Conservation (phyloP, 495 filamentous ascomycete species). For the Xanthoparmelia taractica region DNA sequence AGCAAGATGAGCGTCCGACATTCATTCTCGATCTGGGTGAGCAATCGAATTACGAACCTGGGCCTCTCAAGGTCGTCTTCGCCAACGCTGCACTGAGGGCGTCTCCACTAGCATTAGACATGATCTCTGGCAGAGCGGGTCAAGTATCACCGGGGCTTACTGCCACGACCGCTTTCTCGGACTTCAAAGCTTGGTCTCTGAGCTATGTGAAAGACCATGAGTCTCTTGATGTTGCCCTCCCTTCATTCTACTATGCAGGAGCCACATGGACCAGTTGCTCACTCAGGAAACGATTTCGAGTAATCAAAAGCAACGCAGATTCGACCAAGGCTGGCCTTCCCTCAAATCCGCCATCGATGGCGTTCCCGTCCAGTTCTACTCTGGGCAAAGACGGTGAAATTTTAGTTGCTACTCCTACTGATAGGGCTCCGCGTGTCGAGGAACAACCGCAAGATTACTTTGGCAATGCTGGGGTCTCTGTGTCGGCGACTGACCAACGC, state of each 20-base stretch:
- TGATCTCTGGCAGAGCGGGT: slow-evolving; percentile 40
- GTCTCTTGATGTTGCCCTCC: slow-evolving; percentile 38
- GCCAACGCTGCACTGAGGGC: slow-evolving; percentile 51
- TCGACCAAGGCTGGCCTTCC: slow-evolving; percentile 10
- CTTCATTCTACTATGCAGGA: slow-evolving; percentile 47
- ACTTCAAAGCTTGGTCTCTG: slow-evolving; percentile 58
- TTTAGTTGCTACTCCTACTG: slow-evolving; percentile 10
- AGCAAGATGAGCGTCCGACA: slow-evolving; percentile 59
- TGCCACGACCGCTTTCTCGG: slow-evolving; percentile 37
- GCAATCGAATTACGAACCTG: slow-evolving; percentile 42
- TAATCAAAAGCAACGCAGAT: slow-evolving; percentile 45
- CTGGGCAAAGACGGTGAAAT: slow-evolving; percentile 13
- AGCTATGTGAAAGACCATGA: slow-evolving; percentile 42
- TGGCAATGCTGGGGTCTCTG: slow-evolving; percentile 28
- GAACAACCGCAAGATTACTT: slow-evolving; percentile 43
- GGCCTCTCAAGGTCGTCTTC: slow-evolving; percentile 48
- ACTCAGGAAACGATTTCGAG: slow-evolving; percentile 51
- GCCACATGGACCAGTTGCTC: slow-evolving; percentile 58
- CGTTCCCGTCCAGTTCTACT: slow-evolving; percentile 10
- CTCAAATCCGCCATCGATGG: slow-evolving; percentile 21
- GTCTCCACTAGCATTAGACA: slow-evolving; percentile 39
- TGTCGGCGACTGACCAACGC: not conserved
- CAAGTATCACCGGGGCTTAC: slow-evolving; percentile 30
- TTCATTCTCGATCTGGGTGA: slow-evolving; percentile 59
- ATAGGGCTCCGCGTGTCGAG: slow-evolving; percentile 6